These are phyloP conservation scores for Geranomyces michiganensis DNA, from an alignment of 192 early-diverging fungal species.

Conservation along the genomic window DNA sequence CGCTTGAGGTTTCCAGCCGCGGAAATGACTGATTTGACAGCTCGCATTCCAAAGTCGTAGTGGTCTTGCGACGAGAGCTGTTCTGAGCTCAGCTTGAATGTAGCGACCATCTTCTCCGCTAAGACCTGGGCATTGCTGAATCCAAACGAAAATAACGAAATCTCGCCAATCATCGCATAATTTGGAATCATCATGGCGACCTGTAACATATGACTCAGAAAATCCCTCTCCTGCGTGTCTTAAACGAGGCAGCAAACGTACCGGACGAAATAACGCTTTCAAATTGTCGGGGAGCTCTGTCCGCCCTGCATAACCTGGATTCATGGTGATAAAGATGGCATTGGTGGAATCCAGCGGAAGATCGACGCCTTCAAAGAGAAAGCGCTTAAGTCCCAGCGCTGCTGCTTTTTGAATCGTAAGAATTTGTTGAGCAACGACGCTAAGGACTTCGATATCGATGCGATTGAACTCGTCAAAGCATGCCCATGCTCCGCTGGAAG, in stretches of 20 bases:
- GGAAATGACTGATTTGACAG: slow-evolving; percentile 67
- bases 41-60: slow-evolving; percentile 68
- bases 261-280: slow-evolving; percentile 65
- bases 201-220: neutral
- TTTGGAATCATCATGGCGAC: slow-evolving; percentile 70
- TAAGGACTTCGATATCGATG: slow-evolving; percentile 67
- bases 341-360: slow-evolving; percentile 59
- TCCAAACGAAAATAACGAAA: slow-evolving; percentile 63
- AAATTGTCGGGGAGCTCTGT: slow-evolving; percentile 66
- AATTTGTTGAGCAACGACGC: slow-evolving; percentile 67
- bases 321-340: slow-evolving; percentile 70
- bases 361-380: slow-evolving; percentile 65
- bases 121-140: slow-evolving; percentile 62
- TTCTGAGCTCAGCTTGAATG: slow-evolving; percentile 63
- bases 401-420: slow-evolving; percentile 63
- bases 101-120: slow-evolving; percentile 67
- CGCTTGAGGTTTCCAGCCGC: slow-evolving; percentile 62
- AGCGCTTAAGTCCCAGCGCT: slow-evolving; percentile 51
- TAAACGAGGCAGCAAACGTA: slow-evolving; percentile 17
- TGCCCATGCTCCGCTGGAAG: slow-evolving; percentile 63
- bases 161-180: slow-evolving; percentile 71
- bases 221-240: neutral
- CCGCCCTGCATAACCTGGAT: slow-evolving; percentile 66
- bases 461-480: slow-evolving; percentile 70
- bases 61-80: slow-evolving; percentile 68